Base-by-base conservation (phyloP, 1,284 basidiomycete species). In the Melanopsichium pennsylvanicum region DNA sequence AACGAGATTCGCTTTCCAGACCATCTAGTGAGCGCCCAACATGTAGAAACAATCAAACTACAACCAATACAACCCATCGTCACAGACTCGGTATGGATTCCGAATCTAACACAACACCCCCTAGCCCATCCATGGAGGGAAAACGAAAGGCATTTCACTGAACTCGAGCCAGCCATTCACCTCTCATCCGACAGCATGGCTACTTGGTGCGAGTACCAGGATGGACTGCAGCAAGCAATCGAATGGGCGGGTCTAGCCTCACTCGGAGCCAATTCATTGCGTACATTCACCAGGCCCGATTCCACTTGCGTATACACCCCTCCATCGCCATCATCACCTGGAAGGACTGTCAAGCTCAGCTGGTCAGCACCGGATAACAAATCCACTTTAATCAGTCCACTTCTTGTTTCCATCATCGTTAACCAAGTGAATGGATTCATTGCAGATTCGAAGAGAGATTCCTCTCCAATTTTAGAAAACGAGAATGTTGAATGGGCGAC, bases 241-340 rank as follows among this genome's bases (percentile, higher is more conserved):
- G 71, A 67, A 41, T 73, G 71, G 71, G 40, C 56, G 3, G 58
- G 59, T 1, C 34, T 73, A 11, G 55, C 35, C 11, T 51, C 62
- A 3, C 23, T 70, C 0, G 62, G 47, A 12, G 42, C 62, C 0
- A 34, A 32, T 18, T 33, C 57, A 1, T 18, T 67, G 3, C 63
- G 57, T 25, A 67, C 68, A 0, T 70, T 36, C 50, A 18, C 33
- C 16, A 36, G 46, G 37, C 34, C 56, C 4, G 55, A 56, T 34
- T 9, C 40, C 0, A 57, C 46, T 5, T 64, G 61, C 47, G 57
- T 70, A 19, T 70, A 70, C 39, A 45, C 41, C 19, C 43, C 55
- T 4, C 68, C 68, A 2, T 27, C 38, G 1, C 34, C 45, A 2
- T 46, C 38, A 13, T 25, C 15, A 19, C 42, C 62, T 8, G 62